phyloP scores from a whole-genome alignment of 2,329 filamentous ascomycete genomes.

The Hypoxylon sp. region DNA sequence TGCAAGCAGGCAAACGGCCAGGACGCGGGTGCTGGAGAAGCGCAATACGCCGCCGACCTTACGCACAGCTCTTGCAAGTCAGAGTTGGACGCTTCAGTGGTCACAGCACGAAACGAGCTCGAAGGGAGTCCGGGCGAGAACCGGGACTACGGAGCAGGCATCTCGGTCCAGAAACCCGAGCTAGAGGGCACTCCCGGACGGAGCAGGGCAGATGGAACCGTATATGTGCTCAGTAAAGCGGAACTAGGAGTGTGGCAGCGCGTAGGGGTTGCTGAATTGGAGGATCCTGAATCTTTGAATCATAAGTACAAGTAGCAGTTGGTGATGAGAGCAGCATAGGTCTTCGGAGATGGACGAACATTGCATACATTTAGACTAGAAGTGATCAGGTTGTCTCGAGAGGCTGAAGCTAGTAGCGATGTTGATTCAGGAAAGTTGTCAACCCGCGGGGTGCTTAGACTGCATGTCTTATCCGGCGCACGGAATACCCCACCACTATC shows the following conservation, averaged over 20 bases:
- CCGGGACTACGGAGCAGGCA: neutral
- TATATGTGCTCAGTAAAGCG: neutral
- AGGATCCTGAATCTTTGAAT: no score
- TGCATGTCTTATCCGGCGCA: no score
- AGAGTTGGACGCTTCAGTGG: neutral
- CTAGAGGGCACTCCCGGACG: neutral
- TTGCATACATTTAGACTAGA: no score
- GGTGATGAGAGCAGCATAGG: no score
- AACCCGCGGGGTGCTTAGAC: no score
- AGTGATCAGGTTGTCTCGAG: no score
- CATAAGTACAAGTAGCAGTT: no score
- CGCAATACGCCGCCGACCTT: no score
- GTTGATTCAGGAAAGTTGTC: no score
- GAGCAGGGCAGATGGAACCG: neutral
- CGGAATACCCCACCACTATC: no score
- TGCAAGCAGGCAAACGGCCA: neutral
- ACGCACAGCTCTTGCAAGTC: neutral
- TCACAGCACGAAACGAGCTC: neutral
- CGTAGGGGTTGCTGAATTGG: neutral
- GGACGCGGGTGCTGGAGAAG: neutral
- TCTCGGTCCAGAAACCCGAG: slow-evolving; percentile 4
- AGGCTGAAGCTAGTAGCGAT: no score
- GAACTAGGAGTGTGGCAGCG: neutral
- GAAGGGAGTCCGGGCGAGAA: neutral
- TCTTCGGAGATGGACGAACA: no score